Conservation (phyloP, 108 stramenopile species). For the Fragilariopsis cylindrus region DNA sequence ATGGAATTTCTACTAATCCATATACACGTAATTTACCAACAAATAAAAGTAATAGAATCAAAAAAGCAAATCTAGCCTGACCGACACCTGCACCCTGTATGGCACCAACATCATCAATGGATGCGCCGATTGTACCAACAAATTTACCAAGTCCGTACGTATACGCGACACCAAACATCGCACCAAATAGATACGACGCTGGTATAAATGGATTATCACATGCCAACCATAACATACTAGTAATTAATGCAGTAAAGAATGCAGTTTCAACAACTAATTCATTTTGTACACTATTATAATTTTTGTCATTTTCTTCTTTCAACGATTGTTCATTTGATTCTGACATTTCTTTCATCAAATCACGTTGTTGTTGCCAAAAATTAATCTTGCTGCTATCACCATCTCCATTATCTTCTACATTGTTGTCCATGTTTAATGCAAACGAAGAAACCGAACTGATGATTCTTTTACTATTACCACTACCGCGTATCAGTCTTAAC, state of each 20-base stretch:
- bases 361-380: conserved; percentile 74
- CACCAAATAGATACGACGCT: conserved; percentile 76
- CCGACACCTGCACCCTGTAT: conserved; percentile 77
- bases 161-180: conserved; percentile 75
- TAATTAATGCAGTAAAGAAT: conserved; percentile 66
- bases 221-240: conserved; percentile 58
- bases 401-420: conserved; percentile 4
- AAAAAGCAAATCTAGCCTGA: conserved; percentile 84
- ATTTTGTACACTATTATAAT: conserved; percentile 53
- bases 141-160: conserved; percentile 83
- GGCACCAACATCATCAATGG: conserved; percentile 49
- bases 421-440: too few relatives aligned
- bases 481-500: background rate
- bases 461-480: background rate
- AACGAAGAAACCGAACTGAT: background rate
- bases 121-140: conserved; percentile 78
- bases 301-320: conserved; percentile 41
- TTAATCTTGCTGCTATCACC: conserved; percentile 16
- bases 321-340: conserved; percentile 18
- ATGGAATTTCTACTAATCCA: conserved; percentile 73
- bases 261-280: conserved; percentile 66
- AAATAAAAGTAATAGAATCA: conserved; percentile 74
- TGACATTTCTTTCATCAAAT: conserved; percentile 57
- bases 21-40: conserved; percentile 72
- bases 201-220: conserved; percentile 65